Percentiles rank a stretch among this genome's conserved stretches.
Conservation (phyloP, 2,329 filamentous ascomycete genomes). For the Davidsoniella eucalypti region DNA sequence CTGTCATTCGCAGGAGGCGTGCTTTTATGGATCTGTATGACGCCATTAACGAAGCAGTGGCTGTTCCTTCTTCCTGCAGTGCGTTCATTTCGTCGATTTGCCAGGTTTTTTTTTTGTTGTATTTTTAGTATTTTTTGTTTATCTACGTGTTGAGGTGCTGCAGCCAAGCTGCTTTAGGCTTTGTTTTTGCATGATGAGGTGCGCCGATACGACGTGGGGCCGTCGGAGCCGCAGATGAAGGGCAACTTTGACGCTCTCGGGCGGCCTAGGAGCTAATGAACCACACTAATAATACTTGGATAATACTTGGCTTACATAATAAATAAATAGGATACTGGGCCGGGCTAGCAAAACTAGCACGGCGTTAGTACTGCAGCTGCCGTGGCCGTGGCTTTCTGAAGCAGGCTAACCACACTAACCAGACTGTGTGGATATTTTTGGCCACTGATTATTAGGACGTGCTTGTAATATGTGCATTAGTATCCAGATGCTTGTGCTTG, state of each 20-base stretch:
- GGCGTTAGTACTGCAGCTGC: neutral
- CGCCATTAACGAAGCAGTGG: constrained; percentile 5
- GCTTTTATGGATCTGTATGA: constrained; percentile 6
- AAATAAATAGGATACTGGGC: too few species aligned
- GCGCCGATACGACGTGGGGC: constrained; percentile 11
- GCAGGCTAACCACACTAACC: too few species aligned
- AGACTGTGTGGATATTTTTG: too few species aligned
- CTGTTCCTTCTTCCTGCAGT: constrained; percentile 3
- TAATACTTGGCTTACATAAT: neutral
- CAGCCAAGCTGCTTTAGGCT: neutral
- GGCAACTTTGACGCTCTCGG: constrained; percentile 3
- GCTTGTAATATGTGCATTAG: too few species aligned
- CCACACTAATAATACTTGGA: constrained; percentile 3
- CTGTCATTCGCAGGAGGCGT: constrained; percentile 1
- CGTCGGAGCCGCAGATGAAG: constrained; percentile 9
- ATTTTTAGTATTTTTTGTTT: too few species aligned
- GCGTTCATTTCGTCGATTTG: neutral
- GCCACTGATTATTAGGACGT: too few species aligned
- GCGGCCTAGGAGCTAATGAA: constrained; percentile 6
- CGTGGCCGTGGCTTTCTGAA: too few species aligned
- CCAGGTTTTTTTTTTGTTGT: too few species aligned
- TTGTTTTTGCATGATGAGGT: constrained; percentile 7
- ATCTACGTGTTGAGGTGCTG: neutral
- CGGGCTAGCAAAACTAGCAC: neutral
- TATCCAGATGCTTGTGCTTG: too few species aligned